phyloP scores from a whole-genome alignment of 2,329 filamentous ascomycete genomes.

The Hysterium pulicare region DNA sequence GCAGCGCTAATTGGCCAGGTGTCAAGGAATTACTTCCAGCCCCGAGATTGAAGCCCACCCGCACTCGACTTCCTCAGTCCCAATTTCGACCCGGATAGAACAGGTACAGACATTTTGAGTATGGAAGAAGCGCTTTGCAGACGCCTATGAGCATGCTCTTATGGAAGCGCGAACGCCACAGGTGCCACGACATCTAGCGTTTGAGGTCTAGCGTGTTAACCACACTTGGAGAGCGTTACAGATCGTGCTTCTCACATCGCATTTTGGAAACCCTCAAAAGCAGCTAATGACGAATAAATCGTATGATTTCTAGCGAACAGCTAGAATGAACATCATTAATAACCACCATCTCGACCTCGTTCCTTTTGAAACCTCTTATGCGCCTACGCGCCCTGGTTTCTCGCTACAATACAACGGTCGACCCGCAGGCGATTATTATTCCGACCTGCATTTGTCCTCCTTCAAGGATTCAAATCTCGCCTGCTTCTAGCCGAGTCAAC shows the following conservation, averaged over 20 bases:
- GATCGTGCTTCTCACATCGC: too few relatives aligned
- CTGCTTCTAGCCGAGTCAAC: too few relatives aligned
- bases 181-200: conserved; percentile 16
- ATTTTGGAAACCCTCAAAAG: background rate
- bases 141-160: background rate
- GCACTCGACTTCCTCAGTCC: background rate
- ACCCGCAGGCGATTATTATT: too few relatives aligned
- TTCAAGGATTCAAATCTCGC: too few relatives aligned
- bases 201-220: conserved; percentile 11
- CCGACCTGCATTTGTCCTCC: too few relatives aligned
- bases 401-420: background rate
- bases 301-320: background rate
- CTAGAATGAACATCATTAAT: too few relatives aligned
- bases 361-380: background rate
- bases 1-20: conserved; percentile 4
- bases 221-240: conserved; percentile 2
- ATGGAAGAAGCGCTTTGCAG: background rate
- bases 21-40: conserved; percentile 3
- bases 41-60: background rate
- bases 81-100: background rate
- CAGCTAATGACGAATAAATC: background rate
- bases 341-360: too few relatives aligned
- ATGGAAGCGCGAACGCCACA: conserved; percentile 3
- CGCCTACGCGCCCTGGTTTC: background rate
- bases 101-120: background rate